These are phyloP conservation scores for Chaetomiaceae sp. DNA, from an alignment of 2,329 filamentous ascomycete genomes.

Conservation along the genomic window DNA sequence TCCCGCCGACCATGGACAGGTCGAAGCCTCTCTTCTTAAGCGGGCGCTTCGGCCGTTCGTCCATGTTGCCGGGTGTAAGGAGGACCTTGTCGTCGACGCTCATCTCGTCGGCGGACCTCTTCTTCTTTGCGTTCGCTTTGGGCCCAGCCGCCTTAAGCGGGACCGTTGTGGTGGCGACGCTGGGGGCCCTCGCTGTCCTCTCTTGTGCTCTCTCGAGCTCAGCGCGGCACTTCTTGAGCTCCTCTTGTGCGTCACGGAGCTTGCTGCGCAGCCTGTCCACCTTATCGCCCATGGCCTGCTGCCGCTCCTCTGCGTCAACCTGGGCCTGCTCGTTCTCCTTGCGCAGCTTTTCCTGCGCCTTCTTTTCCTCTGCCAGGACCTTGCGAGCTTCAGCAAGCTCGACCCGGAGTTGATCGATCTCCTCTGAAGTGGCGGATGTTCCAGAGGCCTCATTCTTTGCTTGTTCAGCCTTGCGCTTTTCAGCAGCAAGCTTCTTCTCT, in stretches of 20 bases:
- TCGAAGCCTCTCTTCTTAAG: slow-evolving; percentile 56
- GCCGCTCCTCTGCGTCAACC: slow-evolving; percentile 58
- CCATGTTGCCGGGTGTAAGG: slow-evolving; percentile 37
- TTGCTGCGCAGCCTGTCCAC: slow-evolving; percentile 66
- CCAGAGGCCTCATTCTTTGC: slow-evolving; percentile 14
- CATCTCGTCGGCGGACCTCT: slow-evolving; percentile 44
- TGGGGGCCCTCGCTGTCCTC: slow-evolving; percentile 34
- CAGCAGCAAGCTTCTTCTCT: slow-evolving; percentile 28
- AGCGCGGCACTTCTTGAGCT: slow-evolving; percentile 60
- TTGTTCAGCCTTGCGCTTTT: slow-evolving; percentile 35
- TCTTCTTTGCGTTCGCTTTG: slow-evolving; percentile 39
- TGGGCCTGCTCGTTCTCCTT: slow-evolving; percentile 50
- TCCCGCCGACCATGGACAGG: slow-evolving; percentile 67
- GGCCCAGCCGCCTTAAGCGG: slow-evolving; percentile 30
- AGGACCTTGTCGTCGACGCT: slow-evolving; percentile 46
- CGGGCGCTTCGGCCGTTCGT: slow-evolving; percentile 38
- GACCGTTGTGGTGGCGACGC: slow-evolving; percentile 26
- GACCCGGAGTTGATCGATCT: slow-evolving; percentile 22
- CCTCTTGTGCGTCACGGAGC: slow-evolving; percentile 63
- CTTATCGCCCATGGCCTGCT: slow-evolving; percentile 64
- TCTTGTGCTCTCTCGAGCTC: slow-evolving; percentile 40
- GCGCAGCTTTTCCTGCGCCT: slow-evolving; percentile 43
- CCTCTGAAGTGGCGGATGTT: slow-evolving; percentile 9
- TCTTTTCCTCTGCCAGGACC: slow-evolving; percentile 38
- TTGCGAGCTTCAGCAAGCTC: slow-evolving; percentile 36